A percentile compares a stretch with the other conserved stretches of the same genome.
Evolutionary conservation across 2,329 filamentous ascomycete species (phyloP).

Genomic region (Ceratocystis colombiana): DNA sequence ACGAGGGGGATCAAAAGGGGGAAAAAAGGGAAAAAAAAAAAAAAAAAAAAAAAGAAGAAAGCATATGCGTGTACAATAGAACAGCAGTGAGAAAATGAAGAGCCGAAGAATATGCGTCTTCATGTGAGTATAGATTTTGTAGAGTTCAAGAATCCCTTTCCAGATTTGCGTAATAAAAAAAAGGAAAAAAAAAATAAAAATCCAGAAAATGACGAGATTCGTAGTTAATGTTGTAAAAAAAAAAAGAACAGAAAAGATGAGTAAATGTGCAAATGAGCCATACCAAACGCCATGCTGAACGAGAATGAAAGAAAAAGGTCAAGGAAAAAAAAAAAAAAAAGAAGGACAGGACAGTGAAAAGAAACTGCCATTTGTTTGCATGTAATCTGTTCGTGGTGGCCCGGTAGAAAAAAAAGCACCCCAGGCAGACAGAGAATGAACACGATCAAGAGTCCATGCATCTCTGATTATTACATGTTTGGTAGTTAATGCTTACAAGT

Average conservation of each 20-base stretch:
- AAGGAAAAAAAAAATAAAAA: conserved; percentile 10
- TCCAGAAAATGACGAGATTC: not conserved
- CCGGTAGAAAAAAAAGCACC: not conserved
- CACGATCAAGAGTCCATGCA: not conserved
- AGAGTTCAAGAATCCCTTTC: conserved; percentile 6
- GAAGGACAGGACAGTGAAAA: not conserved
- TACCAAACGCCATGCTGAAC: conserved; percentile 24
- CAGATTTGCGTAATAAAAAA: conserved; percentile 10
- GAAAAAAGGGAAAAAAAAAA: not conserved
- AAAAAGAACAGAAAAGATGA: conserved; percentile 23
- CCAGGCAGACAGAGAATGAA: not conserved
- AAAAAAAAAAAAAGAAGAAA: conserved; percentile 6
- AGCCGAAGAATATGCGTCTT: conserved; percentile 2
- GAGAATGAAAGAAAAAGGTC: conserved; percentile 13
- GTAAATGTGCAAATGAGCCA: conserved; percentile 17
- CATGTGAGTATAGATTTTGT: conserved; percentile 12
- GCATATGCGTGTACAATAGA: conserved; percentile 13
- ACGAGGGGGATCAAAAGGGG: conserved; percentile 3
- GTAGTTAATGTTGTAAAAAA: not conserved
- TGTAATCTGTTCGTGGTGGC: not conserved
- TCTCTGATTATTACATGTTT: conserved; percentile 12
- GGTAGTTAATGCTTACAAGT: conserved; percentile 14
- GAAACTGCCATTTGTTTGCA: conserved; percentile 1
- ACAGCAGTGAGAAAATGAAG: conserved; percentile 12
- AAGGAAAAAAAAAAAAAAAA: conserved; percentile 6